Base-by-base conservation (phyloP, 305 asterid species). In the Fraxinus sp. region DNA sequence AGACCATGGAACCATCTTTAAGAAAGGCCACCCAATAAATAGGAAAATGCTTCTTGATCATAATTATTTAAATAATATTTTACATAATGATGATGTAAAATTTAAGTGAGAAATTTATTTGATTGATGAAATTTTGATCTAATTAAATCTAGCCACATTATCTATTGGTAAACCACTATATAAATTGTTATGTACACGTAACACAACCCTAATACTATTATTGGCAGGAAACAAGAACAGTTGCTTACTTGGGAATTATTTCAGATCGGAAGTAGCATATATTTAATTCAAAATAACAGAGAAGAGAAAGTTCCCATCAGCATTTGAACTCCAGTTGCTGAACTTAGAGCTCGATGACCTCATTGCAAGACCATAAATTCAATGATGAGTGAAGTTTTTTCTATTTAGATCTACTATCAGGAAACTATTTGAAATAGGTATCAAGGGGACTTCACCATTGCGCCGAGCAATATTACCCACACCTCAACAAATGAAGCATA, bases 1-100 rank as follows among this genome's bases (percentile, higher is more conserved):
- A 81, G 87, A 85, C 74, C 14, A 24, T 62, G 16, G 14, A 62
- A 62, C 72, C 32, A 62, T 62, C 16, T 62, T 62, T 8, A 62
- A 62, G 30, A 62, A 62, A 62, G 32, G 72, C 72, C 33, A 62
- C 16, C 16, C 72, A 62, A 62, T 62, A 43, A 43, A 11, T 3
- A 43, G 55, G n/a, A 43, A 43, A 43, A 43, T 11, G n/a, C 55
- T 3, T 43, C 55, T 43, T 11, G 55, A 11, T 11, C 5, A 43
- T 43, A 43, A 43, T 1, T 43, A 43, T 43, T 43, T 43, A 43
- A 11, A 43, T 43, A 43, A 43, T 43, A 43, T 43, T 43, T 43
- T 11, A 43, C 55, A 43, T 3, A 43, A 43, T 43, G n/a, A 43
- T 43, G n/a, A 11, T 16, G 55, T 43, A 43, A 43, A 43, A 43